Evolutionary conservation across 148 eudicot species (phyloP).

Genomic region (Limonium bicolor): DNA sequence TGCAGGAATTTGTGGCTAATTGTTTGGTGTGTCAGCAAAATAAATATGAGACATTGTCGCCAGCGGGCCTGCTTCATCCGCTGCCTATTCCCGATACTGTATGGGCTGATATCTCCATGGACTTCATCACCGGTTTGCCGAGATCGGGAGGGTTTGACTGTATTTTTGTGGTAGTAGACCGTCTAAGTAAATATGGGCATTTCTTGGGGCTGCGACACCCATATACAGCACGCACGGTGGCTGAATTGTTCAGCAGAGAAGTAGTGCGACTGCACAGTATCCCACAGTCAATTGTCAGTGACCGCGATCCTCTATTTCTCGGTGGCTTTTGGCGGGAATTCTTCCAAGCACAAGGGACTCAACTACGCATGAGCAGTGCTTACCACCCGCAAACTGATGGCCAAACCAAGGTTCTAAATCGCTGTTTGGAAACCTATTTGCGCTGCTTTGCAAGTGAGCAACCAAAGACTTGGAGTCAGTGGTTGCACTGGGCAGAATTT

Average conservation of each 20-base stretch:
- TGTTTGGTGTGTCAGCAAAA: neutral
- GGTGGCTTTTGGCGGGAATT: neutral
- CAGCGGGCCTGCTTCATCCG: neutral
- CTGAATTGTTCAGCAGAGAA: neutral
- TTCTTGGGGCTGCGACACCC: neutral
- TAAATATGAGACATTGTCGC: neutral
- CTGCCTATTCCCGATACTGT: neutral
- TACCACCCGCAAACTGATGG: constrained; percentile 1
- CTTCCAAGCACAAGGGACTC: neutral
- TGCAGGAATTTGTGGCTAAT: neutral
- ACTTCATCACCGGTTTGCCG: neutral
- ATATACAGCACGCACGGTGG: neutral
- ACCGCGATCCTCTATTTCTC: neutral
- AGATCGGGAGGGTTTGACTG: neutral
- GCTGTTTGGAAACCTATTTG: neutral
- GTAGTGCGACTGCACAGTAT: neutral
- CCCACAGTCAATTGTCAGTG: neutral
- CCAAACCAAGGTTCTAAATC: neutral
- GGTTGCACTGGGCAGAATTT: neutral
- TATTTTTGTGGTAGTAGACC: neutral
- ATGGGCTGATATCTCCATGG: neutral
- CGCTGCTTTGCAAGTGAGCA: neutral
- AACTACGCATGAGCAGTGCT: neutral
- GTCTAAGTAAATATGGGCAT: neutral
- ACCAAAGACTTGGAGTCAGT: neutral